A percentile compares a stretch with the other conserved stretches of the same genome.
Conservation (phyloP, 192 early-diverging fungal genomes). For the Geranomyces variabilis region DNA sequence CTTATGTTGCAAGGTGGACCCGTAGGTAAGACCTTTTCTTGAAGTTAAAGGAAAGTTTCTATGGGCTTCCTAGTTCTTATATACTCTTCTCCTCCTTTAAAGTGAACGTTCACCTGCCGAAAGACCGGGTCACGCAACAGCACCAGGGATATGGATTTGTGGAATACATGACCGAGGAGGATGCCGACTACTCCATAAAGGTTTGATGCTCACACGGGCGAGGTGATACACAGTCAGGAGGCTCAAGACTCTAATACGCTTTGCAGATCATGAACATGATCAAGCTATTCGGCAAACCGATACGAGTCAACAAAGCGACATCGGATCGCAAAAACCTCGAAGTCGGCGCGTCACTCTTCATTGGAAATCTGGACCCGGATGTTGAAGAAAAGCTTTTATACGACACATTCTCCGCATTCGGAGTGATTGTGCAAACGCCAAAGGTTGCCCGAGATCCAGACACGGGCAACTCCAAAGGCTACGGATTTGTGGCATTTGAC, state of each 20-base stretch:
- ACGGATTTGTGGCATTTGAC: slow-evolving; percentile 89
- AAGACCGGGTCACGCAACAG: slow-evolving; percentile 92
- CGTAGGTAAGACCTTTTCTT: slow-evolving; percentile 60
- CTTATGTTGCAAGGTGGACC: slow-evolving; percentile 98
- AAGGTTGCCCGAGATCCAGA: slow-evolving; percentile 84
- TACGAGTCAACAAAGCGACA: slow-evolving; percentile 94
- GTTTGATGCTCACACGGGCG: slow-evolving; percentile 28
- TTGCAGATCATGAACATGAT: slow-evolving; percentile 97
- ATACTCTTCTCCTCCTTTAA: background rate
- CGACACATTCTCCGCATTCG: slow-evolving; percentile 96
- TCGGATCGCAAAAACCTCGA: slow-evolving; percentile 84
- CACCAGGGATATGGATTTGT: slow-evolving; percentile 96
- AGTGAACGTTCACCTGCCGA: slow-evolving; percentile 95
- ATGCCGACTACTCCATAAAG: slow-evolving; percentile 95
- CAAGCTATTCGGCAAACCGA: slow-evolving; percentile 91
- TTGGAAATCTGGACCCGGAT: slow-evolving; percentile 93
- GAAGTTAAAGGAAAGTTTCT: background rate
- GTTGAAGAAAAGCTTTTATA: slow-evolving; percentile 88
- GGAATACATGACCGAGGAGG: slow-evolving; percentile 91
- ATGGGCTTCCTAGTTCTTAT: background rate
- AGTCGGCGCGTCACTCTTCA: slow-evolving; percentile 94
- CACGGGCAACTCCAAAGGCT: slow-evolving; percentile 86
- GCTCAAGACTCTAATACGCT: no score
- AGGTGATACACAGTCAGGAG: no score
- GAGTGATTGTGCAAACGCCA: slow-evolving; percentile 82